A percentile compares a stretch with the other conserved stretches of the same genome.
Evolutionary conservation across 495 filamentous ascomycete genomes (phyloP).

Genomic region (Xylaria venustula): DNA sequence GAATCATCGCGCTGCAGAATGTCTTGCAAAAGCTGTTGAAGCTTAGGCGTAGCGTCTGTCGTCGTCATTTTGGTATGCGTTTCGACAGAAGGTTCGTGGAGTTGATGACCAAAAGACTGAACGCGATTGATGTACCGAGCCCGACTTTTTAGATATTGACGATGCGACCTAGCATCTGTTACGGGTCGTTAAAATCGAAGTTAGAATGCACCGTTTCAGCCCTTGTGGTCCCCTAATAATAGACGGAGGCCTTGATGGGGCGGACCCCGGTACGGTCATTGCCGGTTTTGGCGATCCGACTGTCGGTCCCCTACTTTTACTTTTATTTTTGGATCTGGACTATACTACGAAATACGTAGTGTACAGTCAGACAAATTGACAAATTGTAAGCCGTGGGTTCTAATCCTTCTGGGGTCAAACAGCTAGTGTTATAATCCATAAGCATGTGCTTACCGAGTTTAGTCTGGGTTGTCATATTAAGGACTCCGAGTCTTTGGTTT

Average conservation of each 20-base stretch:
- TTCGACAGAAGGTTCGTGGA: neutral
- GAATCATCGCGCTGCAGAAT: constrained; percentile 12
- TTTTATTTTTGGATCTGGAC: constrained; percentile 14
- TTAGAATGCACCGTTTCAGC: constrained; percentile 3
- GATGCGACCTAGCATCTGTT: neutral
- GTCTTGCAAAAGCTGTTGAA: constrained; percentile 9
- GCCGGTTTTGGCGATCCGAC: constrained; percentile 15
- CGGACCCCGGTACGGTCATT: constrained; percentile 14
- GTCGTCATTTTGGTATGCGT: constrained; percentile 4
- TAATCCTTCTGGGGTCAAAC: constrained; percentile 8
- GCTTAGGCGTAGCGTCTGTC: neutral
- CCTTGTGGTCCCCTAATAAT: constrained; percentile 16
- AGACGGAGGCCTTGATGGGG: constrained; percentile 9
- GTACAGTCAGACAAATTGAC: constrained; percentile 16
- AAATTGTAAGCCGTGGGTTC: constrained; percentile 7
- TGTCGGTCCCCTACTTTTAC: constrained; percentile 3
- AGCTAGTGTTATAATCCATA: neutral
- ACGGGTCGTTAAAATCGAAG: constrained; percentile 4
- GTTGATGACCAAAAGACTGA: neutral
- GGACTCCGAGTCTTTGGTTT: constrained; percentile 7
- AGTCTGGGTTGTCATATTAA: constrained; percentile 6
- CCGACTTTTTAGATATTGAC: constrained; percentile 11
- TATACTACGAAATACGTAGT: neutral
- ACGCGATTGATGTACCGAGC: neutral
- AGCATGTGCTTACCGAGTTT: constrained; percentile 6